Conservation (phyloP, 225 moss, liverwort and hornwort species). For the Marchantia polymorpha region DNA sequence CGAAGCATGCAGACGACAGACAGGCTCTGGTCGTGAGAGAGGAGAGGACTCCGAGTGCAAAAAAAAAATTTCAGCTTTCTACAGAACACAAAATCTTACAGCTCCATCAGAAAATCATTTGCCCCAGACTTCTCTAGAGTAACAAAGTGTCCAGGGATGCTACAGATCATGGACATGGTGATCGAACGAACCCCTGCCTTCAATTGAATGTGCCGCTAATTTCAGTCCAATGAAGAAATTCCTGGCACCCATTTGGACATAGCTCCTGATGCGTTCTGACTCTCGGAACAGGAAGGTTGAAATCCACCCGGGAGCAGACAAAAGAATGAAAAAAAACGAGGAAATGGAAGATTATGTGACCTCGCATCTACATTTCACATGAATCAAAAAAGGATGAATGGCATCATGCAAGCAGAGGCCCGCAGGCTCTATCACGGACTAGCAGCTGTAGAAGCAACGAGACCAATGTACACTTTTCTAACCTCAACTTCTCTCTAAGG, state of each 20-base stretch:
- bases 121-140: conserved; percentile 6
- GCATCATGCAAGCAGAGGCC: background rate
- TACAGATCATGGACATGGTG: background rate
- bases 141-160: conserved; percentile 12
- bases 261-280: conserved; percentile 8
- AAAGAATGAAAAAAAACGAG: conserved; percentile 17
- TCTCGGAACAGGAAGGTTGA: conserved; percentile 5
- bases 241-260: conserved; percentile 2
- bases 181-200: conserved; percentile 14
- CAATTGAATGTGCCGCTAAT: conserved; percentile 1
- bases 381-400: conserved; percentile 12
- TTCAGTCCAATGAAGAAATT: conserved; percentile 2
- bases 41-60: background rate
- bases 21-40: background rate
- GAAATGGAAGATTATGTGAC: background rate
- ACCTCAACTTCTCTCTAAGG: conserved; percentile 5
- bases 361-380: conserved; percentile 1
- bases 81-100: conserved; percentile 15
- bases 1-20: background rate
- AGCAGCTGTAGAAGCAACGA: background rate
- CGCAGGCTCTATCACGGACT: background rate
- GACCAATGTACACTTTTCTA: conserved; percentile 16
- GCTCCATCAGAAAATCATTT: background rate
- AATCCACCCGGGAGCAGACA: conserved; percentile 5
- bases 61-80: conserved; percentile 11